Evolutionary conservation across 495 filamentous ascomycete genomes (phyloP).

Genomic region (Umbilicaria muhlenbergii): DNA sequence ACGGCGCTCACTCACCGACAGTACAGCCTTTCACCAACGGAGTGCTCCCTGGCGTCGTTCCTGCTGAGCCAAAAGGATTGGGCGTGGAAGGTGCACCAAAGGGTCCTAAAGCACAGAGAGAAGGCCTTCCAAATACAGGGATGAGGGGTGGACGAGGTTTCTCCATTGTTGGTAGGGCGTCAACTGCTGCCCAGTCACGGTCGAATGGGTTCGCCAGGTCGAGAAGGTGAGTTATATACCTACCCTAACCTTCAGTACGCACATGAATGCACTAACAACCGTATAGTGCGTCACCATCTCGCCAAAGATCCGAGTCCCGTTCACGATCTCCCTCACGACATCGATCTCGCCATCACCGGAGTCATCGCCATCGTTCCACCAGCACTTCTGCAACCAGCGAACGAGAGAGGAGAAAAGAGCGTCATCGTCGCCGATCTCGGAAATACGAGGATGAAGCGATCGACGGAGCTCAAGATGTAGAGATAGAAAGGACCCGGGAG

Average conservation of each 20-base stretch:
- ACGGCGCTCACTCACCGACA: constrained; percentile 9
- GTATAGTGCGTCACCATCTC: no score
- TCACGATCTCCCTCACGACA: constrained; percentile 26
- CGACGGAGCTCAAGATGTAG: constrained; percentile 24
- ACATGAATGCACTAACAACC: neutral
- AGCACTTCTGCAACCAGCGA: constrained; percentile 31
- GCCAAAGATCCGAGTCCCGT: constrained; percentile 8
- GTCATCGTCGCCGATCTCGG: constrained; percentile 26
- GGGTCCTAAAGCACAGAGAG: constrained; percentile 84
- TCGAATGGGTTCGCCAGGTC: constrained; percentile 10
- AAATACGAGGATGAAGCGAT: constrained; percentile 32
- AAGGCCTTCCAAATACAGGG: constrained; percentile 59
- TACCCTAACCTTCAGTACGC: neutral
- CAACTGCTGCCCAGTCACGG: constrained; percentile 14
- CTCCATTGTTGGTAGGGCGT: constrained; percentile 15
- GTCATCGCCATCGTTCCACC: constrained; percentile 41
- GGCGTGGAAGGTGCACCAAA: constrained; percentile 74
- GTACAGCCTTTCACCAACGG: constrained; percentile 7
- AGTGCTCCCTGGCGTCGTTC: constrained; percentile 12
- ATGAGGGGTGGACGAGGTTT: constrained; percentile 19
- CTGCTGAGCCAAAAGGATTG: constrained; percentile 29
- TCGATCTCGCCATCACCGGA: constrained; percentile 35
- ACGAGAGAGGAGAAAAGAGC: constrained; percentile 32
- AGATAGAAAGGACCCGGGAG: constrained; percentile 12
- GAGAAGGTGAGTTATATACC: constrained; percentile 21